These are phyloP conservation scores for Phytophthora tentaculata DNA, from an alignment of 352 stramenopile species.

Conservation along the genomic window DNA sequence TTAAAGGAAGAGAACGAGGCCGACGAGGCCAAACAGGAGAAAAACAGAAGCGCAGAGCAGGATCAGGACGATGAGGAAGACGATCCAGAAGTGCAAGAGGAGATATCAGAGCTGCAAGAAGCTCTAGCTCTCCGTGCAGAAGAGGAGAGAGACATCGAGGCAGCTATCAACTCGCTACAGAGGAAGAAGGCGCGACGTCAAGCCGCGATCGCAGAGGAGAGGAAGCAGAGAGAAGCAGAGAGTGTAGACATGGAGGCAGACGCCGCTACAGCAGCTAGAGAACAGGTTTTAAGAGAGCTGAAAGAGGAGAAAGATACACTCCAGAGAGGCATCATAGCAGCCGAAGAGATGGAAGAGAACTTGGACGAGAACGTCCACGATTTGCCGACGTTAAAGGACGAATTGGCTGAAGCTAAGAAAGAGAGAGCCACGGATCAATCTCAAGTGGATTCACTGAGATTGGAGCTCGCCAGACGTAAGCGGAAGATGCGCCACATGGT, in stretches of 20 bases:
- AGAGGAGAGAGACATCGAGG: slow-evolving; percentile 68
- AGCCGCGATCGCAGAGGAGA: slow-evolving; percentile 9
- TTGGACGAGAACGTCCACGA: slow-evolving; percentile 44
- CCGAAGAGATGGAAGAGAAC: slow-evolving; percentile 48
- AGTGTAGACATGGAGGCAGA: slow-evolving; percentile 29
- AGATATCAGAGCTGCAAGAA: slow-evolving; percentile 47
- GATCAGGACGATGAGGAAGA: slow-evolving; percentile 28
- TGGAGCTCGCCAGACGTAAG: slow-evolving; percentile 54
- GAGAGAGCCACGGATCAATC: slow-evolving; percentile 30
- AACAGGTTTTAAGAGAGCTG: slow-evolving; percentile 47
- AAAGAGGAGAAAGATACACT: slow-evolving; percentile 52
- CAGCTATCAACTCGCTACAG: slow-evolving; percentile 56
- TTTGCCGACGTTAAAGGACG: slow-evolving; percentile 44
- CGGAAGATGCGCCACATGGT: slow-evolving; percentile 75
- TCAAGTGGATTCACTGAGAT: slow-evolving; percentile 46
- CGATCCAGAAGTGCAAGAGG: slow-evolving; percentile 25
- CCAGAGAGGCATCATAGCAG: slow-evolving; percentile 52
- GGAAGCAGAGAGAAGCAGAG: slow-evolving; percentile 10
- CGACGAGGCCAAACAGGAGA: slow-evolving; percentile 8
- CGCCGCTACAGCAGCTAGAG: slow-evolving; percentile 17
- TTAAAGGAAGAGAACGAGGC: slow-evolving; percentile 43
- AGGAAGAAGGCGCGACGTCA: slow-evolving; percentile 43
- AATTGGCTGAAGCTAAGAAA: slow-evolving; percentile 36
- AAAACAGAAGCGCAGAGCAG: not conserved
- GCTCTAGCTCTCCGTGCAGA: slow-evolving; percentile 56